A percentile compares a stretch with the other conserved stretches of the same genome.
These are phyloP conservation scores for Phoma herbarum DNA, from an alignment of 2,329 filamentous ascomycete species.

Conservation along the genomic window DNA sequence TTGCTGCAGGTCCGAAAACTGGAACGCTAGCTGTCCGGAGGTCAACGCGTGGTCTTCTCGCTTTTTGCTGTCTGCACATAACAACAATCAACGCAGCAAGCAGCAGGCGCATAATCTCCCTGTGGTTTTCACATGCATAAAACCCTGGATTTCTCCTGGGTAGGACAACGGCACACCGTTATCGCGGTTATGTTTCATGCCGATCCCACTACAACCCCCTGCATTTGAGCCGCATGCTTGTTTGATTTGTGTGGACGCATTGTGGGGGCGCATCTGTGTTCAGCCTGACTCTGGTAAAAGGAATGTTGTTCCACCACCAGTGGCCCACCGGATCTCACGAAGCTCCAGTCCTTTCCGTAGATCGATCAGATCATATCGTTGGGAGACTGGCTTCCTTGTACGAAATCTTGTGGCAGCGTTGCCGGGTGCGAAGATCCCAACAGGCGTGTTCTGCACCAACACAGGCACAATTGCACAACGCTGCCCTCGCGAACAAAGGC, in stretches of 20 bases:
- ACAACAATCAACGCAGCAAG: background rate
- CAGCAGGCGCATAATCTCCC: background rate
- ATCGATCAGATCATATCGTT: conserved; percentile 5
- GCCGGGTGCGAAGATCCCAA: background rate
- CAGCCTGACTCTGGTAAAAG: conserved; percentile 10
- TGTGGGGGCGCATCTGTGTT: conserved; percentile 4
- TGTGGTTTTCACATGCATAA: conserved; percentile 6
- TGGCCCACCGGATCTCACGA: conserved; percentile 13
- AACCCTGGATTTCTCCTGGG: background rate
- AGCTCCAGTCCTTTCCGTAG: conserved; percentile 7
- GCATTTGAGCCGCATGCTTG: conserved; percentile 15
- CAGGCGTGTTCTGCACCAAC: conserved; percentile 3
- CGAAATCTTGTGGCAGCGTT: conserved; percentile 6
- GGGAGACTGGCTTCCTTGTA: conserved; percentile 4
- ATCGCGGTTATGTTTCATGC: conserved; percentile 12
- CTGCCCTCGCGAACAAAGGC: background rate
- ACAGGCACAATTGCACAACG: background rate
- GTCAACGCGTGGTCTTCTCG: conserved; percentile 1
- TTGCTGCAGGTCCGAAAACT: conserved; percentile 6
- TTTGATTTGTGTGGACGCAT: conserved; percentile 13
- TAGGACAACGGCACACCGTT: conserved; percentile 13
- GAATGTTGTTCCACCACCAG: conserved; percentile 9
- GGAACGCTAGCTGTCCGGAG: conserved; percentile 3
- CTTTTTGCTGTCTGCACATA: background rate
- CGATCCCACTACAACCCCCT: conserved; percentile 21